Base-by-base conservation (phyloP, 192 early-diverging fungal species). In the Backusella macrospora region DNA sequence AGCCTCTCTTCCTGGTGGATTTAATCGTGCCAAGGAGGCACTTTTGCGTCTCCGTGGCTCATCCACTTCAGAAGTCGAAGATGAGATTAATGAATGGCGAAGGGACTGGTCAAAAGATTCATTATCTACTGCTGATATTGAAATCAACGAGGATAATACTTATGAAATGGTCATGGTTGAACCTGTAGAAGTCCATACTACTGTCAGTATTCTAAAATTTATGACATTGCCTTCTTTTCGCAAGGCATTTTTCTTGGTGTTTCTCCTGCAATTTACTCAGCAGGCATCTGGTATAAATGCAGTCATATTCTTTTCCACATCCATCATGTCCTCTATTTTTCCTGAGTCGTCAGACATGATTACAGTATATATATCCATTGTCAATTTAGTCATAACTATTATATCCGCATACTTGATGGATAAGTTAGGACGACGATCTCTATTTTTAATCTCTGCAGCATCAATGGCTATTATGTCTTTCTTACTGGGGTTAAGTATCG, bases 281-380 rank as follows among this genome's bases (percentile, higher is more conserved):
- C 96, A 97, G 79, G 90, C 94, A 72, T 92, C 91, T 45, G 96
- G 96, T 37, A 94, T 95, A 75, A 97, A 96, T 79, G 93, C 92
- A 7, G 94, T 95, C 6, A 91, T 95, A 68, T 95, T 91, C 77
- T 97, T 95, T 73, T 94, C 92, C 1, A 92, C 91, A 6, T 86
- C 89, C 34, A 91, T 94, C 71, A 86, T 94, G 70, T 86, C 84
- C 7, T 52, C 76, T 16, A 84, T 88, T 9, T 80, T 92, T 10
- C 91, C 92, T 23, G 84, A 83, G 18, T 88, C 86, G 7, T 86
- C 86, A 8, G 88, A 85, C 44, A 81, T 90, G 63, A 88, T 97
- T 44, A 96, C 96, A 0, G 83, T 95, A 34, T 89, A 90, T 37
- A 91, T 97, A 55, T 91, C 89, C 26, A 86, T 90, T 14, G 83